phyloP scores from a whole-genome alignment of 139 green algal genomes.

The Pseudopediastrum boryanum region DNA sequence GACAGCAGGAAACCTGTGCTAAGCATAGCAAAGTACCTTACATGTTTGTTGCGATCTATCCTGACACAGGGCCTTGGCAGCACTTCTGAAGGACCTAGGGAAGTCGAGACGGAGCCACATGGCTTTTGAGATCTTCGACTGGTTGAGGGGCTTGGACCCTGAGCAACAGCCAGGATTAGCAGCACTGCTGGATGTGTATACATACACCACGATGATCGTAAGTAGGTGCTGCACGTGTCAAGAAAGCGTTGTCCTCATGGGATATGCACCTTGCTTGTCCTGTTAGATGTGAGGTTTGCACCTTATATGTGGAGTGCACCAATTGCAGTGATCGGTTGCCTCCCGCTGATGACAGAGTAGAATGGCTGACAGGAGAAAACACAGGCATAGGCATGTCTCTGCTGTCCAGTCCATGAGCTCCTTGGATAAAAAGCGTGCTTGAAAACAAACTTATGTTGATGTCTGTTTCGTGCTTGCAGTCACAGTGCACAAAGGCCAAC shows the following conservation, averaged over 20 bases:
- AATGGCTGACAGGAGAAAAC: background rate
- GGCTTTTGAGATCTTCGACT: conserved; percentile 71
- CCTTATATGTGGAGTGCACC: background rate
- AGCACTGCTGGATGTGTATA: conserved; percentile 65
- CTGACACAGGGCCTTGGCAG: conserved; percentile 46
- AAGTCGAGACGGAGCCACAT: conserved; percentile 45
- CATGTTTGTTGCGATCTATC: no score
- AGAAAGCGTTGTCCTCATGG: no score
- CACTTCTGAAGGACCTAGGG: conserved; percentile 69
- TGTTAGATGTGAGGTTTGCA: background rate
- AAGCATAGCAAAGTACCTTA: no score
- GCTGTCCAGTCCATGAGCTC: background rate
- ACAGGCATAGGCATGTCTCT: background rate
- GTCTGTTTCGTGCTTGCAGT: conserved; percentile 1
- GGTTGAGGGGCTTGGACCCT: conserved; percentile 47
- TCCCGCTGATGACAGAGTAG: background rate
- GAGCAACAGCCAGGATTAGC: conserved; percentile 27
- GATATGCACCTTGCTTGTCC: no score
- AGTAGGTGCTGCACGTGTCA: no score
- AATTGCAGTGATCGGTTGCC: background rate
- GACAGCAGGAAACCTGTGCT: no score
- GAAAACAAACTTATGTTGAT: background rate
- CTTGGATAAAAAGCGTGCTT: background rate
- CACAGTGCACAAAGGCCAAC: conserved; percentile 62
- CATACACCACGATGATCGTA: conserved; percentile 73